Evolutionary conservation across 75 land plant genomes (phyloP).

Genomic region (Cryptomeria japonica): DNA sequence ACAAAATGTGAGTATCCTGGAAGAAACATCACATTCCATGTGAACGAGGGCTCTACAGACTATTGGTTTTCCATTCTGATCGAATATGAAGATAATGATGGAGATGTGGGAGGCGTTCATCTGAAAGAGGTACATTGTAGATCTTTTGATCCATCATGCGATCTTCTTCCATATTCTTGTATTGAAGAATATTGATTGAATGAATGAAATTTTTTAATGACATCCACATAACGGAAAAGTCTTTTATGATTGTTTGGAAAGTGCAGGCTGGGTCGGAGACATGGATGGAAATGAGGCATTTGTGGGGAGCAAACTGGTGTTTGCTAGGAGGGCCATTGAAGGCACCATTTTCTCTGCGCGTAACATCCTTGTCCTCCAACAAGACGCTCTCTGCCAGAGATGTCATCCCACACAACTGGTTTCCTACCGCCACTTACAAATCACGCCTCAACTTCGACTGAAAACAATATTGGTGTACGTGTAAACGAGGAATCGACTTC

Average conservation of each 20-base stretch:
- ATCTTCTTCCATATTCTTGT: too few relatives aligned
- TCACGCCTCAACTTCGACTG: slow-evolving; percentile 62
- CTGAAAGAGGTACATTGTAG: slow-evolving; percentile 39
- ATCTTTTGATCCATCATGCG: not conserved
- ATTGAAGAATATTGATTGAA: too few relatives aligned
- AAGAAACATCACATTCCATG: slow-evolving; percentile 72
- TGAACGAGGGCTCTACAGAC: slow-evolving; percentile 78
- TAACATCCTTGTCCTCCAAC: slow-evolving; percentile 56
- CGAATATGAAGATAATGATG: slow-evolving; percentile 80
- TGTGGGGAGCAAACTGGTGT: slow-evolving; percentile 88
- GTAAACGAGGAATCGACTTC: too few relatives aligned
- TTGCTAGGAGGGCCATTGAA: slow-evolving; percentile 63
- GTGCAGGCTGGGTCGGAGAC: slow-evolving; percentile 46
- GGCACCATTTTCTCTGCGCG: slow-evolving; percentile 68
- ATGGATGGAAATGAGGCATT: slow-evolving; percentile 69
- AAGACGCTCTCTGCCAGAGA: slow-evolving; percentile 58
- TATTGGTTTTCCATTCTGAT: slow-evolving; percentile 84
- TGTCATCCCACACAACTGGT: slow-evolving; percentile 75
- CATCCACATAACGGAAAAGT: too few relatives aligned
- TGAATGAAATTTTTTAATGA: too few relatives aligned
- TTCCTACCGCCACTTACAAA: slow-evolving; percentile 64
- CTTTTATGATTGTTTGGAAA: not conserved
- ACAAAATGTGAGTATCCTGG: slow-evolving; percentile 68
- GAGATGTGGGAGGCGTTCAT: slow-evolving; percentile 17
- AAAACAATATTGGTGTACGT: not conserved